Conservation (phyloP, 176 grass and related monocot species). For the Cymbopogon citratus region DNA sequence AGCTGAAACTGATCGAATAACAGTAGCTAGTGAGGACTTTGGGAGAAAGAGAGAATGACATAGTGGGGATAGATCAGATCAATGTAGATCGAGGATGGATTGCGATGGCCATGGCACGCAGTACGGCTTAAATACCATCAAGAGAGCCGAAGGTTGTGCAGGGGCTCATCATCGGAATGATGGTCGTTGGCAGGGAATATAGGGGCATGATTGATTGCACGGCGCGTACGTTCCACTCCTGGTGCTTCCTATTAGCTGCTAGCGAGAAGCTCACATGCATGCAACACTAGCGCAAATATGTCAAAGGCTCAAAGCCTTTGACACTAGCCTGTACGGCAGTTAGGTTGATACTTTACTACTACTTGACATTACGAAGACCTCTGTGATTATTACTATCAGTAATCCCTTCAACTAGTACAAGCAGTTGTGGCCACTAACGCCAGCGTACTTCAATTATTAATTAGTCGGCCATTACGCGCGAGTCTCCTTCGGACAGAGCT, state of each 20-base stretch:
- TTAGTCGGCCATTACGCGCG: background rate
- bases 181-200: conserved; percentile 39
- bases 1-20: background rate
- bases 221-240: background rate
- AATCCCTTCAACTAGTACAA: background rate
- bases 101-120: background rate
- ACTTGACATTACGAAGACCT: too few relatives aligned
- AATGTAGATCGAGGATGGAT: background rate
- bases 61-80: background rate
- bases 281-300: background rate
- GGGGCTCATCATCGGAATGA: conserved; percentile 8
- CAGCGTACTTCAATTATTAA: too few relatives aligned
- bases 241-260: background rate
- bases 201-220: conserved; percentile 13
- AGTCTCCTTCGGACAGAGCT: background rate
- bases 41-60: background rate
- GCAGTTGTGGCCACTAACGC: background rate
- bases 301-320: background rate
- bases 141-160: background rate
- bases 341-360: too few relatives aligned
- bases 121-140: conserved; percentile 14
- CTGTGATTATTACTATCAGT: background rate
- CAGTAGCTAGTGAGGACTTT: background rate
- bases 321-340: too few relatives aligned
- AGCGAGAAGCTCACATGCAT: background rate